Conservation (phyloP, 2,329 filamentous ascomycete genomes). For the Phyllosticta capitalensis region DNA sequence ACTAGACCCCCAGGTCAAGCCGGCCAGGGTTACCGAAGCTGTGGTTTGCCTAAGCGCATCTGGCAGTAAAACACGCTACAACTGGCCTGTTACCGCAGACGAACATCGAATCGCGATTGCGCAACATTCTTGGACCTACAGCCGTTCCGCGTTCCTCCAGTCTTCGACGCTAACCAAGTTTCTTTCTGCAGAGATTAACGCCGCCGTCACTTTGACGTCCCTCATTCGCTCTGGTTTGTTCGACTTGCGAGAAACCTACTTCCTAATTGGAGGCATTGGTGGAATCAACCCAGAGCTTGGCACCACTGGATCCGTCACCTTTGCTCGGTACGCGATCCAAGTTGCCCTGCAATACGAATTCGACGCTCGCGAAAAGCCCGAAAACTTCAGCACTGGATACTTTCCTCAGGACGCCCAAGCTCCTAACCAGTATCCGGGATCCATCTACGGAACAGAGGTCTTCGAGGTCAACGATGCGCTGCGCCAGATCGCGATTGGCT, state of each 20-base stretch:
- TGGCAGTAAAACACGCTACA: not conserved
- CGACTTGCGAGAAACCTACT: constrained; percentile 59
- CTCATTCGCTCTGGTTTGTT: constrained; percentile 54
- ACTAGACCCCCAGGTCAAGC: not conserved
- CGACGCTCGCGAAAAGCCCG: constrained; percentile 57
- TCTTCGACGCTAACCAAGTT: not conserved
- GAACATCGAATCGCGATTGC: not conserved
- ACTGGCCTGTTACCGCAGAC: not conserved
- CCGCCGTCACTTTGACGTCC: constrained; percentile 55
- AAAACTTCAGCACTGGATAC: constrained; percentile 58
- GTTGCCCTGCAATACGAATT: constrained; percentile 70
- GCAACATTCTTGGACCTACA: not conserved
- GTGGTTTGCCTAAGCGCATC: not conserved
- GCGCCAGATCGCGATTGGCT: constrained; percentile 23
- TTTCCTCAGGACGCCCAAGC: constrained; percentile 50
- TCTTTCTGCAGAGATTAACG: constrained; percentile 54
- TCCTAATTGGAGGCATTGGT: constrained; percentile 62
- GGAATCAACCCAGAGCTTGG: constrained; percentile 61
- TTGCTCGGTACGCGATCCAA: constrained; percentile 62
- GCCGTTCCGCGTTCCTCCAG: not conserved
- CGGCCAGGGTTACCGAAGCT: not conserved
- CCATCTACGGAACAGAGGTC: constrained; percentile 34
- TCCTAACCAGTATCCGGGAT: constrained; percentile 36
- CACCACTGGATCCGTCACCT: constrained; percentile 57
- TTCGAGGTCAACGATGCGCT: constrained; percentile 33